Evolutionary conservation across 2,329 filamentous ascomycete genomes (phyloP), one percentile per base, ranked within the genome.

Genomic region (Cladosporium sphaerospermum): DNA sequence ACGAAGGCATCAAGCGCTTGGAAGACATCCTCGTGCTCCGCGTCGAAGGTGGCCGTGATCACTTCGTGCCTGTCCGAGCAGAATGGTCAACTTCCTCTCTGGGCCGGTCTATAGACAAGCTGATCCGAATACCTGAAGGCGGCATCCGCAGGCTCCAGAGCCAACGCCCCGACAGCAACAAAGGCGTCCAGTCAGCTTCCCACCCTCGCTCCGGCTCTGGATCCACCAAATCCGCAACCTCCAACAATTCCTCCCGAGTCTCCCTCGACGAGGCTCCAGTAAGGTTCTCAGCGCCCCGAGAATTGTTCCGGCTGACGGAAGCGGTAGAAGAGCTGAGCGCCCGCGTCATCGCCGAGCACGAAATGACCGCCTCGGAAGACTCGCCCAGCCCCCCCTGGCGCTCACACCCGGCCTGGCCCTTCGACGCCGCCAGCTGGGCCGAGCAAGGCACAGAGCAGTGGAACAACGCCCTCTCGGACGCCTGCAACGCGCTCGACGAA

Each of bases 11-110:
- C 1, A 67, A 75, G 3, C 74, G 73, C 7, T 73, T 99, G 0
- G 92, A 97, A 57, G 90, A 97, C 59, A 84, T 99, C 3, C 75
- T 99, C 7, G 85, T 99, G 2, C 77, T 99, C 8, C 84, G 90
- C 1, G 88, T 99, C 4, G 78, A 83, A 9, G 82, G 86, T 49
- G 95, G 95, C 0, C 81, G 90, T 45, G 93, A 99, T 62, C 88
- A 97, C 65, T 99, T 99, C 66, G 82, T 99, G 37, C 86, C 90
- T 0, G 76, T 96, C 0, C 83, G 81, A 19, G 93, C 81, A 0
- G 75, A 72, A 1, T 99, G 93, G 92, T 74, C 85, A 3, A 86
- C 87, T 8, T 89, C 89, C 0, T 88, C 84, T 61, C 88, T 97
- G 45, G 89, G 88, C 0, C 83, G 89, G 36, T 91, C 88, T 0